A percentile compares a stretch with the other conserved stretches of the same genome.
Conservation (phyloP, 2,329 filamentous ascomycete species). For the Colletotrichum lini region DNA sequence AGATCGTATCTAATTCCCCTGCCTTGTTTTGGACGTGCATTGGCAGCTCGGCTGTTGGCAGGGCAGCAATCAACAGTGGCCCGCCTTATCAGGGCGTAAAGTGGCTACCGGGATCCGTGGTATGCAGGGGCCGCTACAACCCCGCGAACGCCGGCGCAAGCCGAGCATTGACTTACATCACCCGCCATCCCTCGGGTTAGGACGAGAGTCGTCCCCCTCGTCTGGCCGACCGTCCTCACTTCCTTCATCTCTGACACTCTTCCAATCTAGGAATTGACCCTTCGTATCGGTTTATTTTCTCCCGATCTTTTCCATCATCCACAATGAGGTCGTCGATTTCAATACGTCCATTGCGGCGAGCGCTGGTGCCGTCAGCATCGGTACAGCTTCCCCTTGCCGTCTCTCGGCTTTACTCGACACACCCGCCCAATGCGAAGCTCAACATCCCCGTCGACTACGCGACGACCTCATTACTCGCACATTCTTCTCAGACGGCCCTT, state of each 20-base stretch:
- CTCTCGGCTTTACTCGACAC: slow-evolving; percentile 65
- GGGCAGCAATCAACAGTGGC: slow-evolving; percentile 55
- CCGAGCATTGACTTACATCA: slow-evolving; percentile 44
- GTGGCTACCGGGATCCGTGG: slow-evolving; percentile 22
- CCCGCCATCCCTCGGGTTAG: slow-evolving; percentile 38
- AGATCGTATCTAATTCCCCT: slow-evolving; percentile 33
- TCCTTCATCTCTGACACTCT: slow-evolving; percentile 17
- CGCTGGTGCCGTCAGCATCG: slow-evolving; percentile 36
- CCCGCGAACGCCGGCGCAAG: slow-evolving; percentile 45
- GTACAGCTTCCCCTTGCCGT: slow-evolving; percentile 31
- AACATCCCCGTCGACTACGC: slow-evolving; percentile 92
- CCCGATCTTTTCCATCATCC: slow-evolving; percentile 1
- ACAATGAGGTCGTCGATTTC: slow-evolving; percentile 39
- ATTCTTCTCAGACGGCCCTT: slow-evolving; percentile 81
- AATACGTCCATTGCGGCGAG: slow-evolving; percentile 36
- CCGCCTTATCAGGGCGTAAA: slow-evolving; percentile 46
- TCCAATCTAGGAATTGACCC: slow-evolving; percentile 14
- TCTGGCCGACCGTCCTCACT: slow-evolving; percentile 23
- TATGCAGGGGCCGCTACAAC: slow-evolving; percentile 35
- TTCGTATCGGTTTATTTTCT: slow-evolving; percentile 19
- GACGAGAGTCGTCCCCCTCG: slow-evolving; percentile 31
- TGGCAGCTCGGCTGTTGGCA: slow-evolving; percentile 53
- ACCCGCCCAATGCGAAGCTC: slow-evolving; percentile 74
- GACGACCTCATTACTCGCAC: slow-evolving; percentile 84
- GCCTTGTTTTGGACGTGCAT: slow-evolving; percentile 44